Base-by-base conservation (phyloP, 2,329 filamentous ascomycete species). In the Botrytis fabae region DNA sequence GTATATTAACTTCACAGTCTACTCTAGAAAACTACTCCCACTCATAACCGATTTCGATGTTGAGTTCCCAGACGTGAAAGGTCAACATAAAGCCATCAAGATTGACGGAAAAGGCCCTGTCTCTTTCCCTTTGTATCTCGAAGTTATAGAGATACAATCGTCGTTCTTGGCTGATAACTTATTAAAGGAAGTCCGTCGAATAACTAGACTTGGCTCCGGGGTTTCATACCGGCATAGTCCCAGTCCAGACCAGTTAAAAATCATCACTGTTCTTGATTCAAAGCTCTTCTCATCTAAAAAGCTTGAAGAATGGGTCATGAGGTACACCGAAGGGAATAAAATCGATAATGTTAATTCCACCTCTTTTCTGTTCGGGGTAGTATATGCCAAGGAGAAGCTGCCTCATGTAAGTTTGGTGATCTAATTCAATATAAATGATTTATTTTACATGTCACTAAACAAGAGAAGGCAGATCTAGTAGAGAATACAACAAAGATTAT, bases 281-380 rank as follows among this genome's bases (percentile, higher is more conserved):
- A 48, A 62, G 20, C 48, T 8, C 18, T 65, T 72, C 38, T 40
- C 73, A 63, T 46, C 69, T 20, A 20, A 22, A 28, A 38, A 62
- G 22, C n/a, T 79, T 22, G 78, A 79, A 38, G 74, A 78, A 44
- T 79, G 78, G 78, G 78, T 77, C 2, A 68, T 79, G 18, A 74
- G 77, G 63, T 79, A 78, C 59, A 72, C 75, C 4, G 76, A 75
- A 22, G 76, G 76, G 22, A 76, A 76, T 8, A 77, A 78, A 42
- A 25, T 54, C 18, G 69, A 72, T 4, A 68, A 63, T 18, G 12
- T 54, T 4, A 54, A 59, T 57, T 61, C 72, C 12, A 51, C 62
- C 14, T 66, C 69, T 32, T 73, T 78, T 32, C 75, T 77, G 32
- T 73, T 79, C 38, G 76, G 77, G 12, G 76, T 75, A 0, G 78